Conservation (phyloP, 2,329 filamentous ascomycete genomes). For the Purpureocillium takamizusanense region DNA sequence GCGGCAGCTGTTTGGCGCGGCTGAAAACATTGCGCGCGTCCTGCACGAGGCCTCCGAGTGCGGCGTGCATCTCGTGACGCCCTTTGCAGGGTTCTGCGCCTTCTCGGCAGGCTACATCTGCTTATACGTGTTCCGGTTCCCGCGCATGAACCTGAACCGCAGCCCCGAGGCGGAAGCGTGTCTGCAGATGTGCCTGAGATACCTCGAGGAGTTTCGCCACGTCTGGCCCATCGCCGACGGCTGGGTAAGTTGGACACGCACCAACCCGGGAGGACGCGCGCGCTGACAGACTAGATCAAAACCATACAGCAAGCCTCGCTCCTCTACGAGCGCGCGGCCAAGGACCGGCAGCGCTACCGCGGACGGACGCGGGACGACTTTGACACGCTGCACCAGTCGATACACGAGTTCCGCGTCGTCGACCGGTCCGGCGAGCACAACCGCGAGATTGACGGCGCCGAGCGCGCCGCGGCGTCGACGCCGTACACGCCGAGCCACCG, state of each 20-base stretch:
- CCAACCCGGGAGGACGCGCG: neutral
- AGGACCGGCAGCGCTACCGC: conserved; percentile 12
- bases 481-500: neutral
- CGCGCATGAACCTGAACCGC: conserved; percentile 28
- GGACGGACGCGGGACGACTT: conserved; percentile 18
- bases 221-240: conserved; percentile 20
- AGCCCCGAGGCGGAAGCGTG: conserved; percentile 13
- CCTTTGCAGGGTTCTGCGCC: conserved; percentile 35
- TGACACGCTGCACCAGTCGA: conserved; percentile 18
- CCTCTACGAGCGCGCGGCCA: conserved; percentile 15
- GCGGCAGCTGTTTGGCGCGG: conserved; percentile 23
- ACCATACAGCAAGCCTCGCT: conserved; percentile 16
- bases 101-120: conserved; percentile 35
- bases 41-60: conserved; percentile 28
- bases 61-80: conserved; percentile 26
- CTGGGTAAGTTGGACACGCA: conserved; percentile 11
- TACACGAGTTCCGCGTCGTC: conserved; percentile 20
- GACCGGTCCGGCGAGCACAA: conserved; percentile 20
- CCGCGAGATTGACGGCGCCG: conserved; percentile 18
- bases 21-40: conserved; percentile 23
- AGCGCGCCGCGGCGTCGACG: conserved; percentile 3
- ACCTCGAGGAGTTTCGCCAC: conserved; percentile 16
- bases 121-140: conserved; percentile 28
- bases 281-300: conserved; percentile 9
- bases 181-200: conserved; percentile 15